Base-by-base conservation (phyloP, 768 basidiomycete genomes). In the Scleroderma bovista region DNA sequence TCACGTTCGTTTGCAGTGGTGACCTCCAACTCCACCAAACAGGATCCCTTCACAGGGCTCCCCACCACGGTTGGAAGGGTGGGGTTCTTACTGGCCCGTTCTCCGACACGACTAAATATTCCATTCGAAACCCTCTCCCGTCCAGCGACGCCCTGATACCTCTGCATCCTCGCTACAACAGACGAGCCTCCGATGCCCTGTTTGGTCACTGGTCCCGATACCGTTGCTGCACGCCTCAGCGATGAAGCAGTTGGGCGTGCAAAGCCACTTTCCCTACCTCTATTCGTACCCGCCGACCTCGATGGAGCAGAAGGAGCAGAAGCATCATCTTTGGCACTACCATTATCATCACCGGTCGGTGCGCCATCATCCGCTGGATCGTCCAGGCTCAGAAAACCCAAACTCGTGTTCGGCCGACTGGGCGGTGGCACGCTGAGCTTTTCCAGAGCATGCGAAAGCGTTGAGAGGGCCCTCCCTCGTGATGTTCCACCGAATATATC, bases 341-440 rank as follows among this genome's bases (percentile, higher is more conserved):
- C 24, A 37, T 60, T 51, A 19, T 50, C 51, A 34, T 51, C 37
- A 3, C 34, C 29, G 22, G 63, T 63, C n/a, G 55, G 56, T 29
- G 11, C 11, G 2, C 46, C 19, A n/a, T 51, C 56, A 13, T 60
- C 59, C 19, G 72, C 71, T 32, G 60, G 64, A 15, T 46, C 20
- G 10, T 38, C 52, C 13, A 38, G 44, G 4, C 57, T 58, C 46
- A 78, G 76, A 62, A 88, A 86, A 29, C 84, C 87, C 70, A 88
- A 66, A 49, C 81, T 86, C 2, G 85, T 85, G 47, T 76, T 85
- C 1, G 87, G 85, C 37, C 85, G 65, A 20, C 72, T 73, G 3
- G 84, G 86, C 2, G 82, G 75, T 0, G 82, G 85, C 63, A 78
- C 76, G 23, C 75, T 73, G n/a, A 89, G 72, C 58, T 82, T 85